Conservation (phyloP, 78 protist species). For the Dictyostelium intermedium region DNA sequence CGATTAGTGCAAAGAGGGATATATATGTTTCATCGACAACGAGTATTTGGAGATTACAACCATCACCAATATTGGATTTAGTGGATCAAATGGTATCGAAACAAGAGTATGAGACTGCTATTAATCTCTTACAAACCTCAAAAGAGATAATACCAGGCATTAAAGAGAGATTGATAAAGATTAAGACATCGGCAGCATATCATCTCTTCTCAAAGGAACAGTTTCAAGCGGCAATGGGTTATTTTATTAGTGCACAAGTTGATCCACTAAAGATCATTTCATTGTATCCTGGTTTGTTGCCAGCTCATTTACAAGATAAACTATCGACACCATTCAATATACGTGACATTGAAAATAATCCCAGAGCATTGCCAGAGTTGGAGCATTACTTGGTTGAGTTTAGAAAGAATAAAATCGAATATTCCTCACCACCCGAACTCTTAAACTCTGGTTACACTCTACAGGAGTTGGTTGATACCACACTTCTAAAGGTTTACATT, state of each 20-base stretch:
- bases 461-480: slow-evolving; percentile 59
- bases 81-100: slow-evolving; percentile 49
- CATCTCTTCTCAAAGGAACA: slow-evolving; percentile 59
- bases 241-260: slow-evolving; percentile 26
- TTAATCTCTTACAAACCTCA: slow-evolving; percentile 7
- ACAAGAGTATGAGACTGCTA: slow-evolving; percentile 61
- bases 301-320: slow-evolving; percentile 47
- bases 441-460: slow-evolving; percentile 56
- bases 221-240: slow-evolving; percentile 69
- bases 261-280: slow-evolving; percentile 64
- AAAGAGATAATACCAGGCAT: slow-evolving; percentile 21
- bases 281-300: slow-evolving; percentile 56
- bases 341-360: slow-evolving; percentile 55
- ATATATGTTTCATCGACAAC: slow-evolving; percentile 36
- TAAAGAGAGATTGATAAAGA: slow-evolving; percentile 33
- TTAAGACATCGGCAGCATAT: slow-evolving; percentile 62
- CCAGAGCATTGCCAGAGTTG: slow-evolving; percentile 26
- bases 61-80: slow-evolving; percentile 40
- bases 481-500: slow-evolving; percentile 55
- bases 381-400: slow-evolving; percentile 9
- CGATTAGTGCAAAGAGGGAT: slow-evolving; percentile 38
- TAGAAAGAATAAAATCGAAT: slow-evolving; percentile 41
- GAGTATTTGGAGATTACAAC: slow-evolving; percentile 59
- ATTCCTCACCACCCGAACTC: slow-evolving; percentile 38
- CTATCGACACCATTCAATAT: slow-evolving; percentile 22